phyloP scores from a whole-genome alignment of 208 protist species.

The Porcisia hertigi region DNA sequence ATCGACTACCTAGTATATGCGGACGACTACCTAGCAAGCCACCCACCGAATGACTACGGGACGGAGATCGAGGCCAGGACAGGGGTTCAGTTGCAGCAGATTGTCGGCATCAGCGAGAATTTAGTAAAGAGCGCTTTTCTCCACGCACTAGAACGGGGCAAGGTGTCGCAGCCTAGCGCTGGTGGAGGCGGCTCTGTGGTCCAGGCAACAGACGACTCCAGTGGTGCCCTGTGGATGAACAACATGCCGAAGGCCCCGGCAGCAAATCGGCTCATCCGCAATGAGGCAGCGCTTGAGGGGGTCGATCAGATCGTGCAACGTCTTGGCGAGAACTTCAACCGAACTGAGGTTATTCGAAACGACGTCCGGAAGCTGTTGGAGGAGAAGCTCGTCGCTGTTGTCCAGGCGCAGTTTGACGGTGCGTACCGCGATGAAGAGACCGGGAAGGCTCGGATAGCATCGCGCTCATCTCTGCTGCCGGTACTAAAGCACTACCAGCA shows the following conservation, averaged over 20 bases:
- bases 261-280: constrained; percentile 43
- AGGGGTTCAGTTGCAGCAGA: constrained; percentile 44
- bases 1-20: constrained; percentile 91
- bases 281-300: constrained; percentile 59
- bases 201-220: background rate
- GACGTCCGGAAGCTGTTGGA: constrained; percentile 66
- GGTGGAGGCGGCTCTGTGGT: background rate
- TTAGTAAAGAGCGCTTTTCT: constrained; percentile 72
- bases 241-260: background rate
- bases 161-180: background rate
- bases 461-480: constrained; percentile 24
- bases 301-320: constrained; percentile 69
- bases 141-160: constrained; percentile 47
- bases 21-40: constrained; percentile 72
- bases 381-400: constrained; percentile 34
- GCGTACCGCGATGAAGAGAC: constrained; percentile 69
- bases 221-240: constrained; percentile 1
- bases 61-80: constrained; percentile 52
- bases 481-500: constrained; percentile 80
- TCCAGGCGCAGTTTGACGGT: constrained; percentile 56
- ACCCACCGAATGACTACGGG: constrained; percentile 67
- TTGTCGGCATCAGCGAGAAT: constrained; percentile 72
- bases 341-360: constrained; percentile 52
- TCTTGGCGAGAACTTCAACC: constrained; percentile 84
- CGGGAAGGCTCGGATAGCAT: constrained; percentile 28